Base-by-base conservation (phyloP, 495 filamentous ascomycete species). In the Hyphodiscus hymeniophilus region DNA sequence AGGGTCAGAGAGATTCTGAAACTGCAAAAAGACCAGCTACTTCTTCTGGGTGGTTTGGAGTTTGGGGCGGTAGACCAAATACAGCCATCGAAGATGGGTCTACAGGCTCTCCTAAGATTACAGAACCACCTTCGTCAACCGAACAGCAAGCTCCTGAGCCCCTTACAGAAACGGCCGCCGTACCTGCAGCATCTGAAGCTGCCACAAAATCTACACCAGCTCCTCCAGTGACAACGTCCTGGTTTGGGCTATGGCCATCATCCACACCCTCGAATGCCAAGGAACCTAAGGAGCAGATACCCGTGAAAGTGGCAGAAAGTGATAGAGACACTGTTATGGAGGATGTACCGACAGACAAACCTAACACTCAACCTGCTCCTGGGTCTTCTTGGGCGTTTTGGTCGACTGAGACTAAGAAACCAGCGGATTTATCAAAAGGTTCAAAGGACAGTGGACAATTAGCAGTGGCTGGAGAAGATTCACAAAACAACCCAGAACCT, bases 381-480 rank as follows among this genome's bases (percentile, higher is more conserved):
- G 48, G 26, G 11, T 56, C 58, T 8, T 48, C 38, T 33, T 61
- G 58, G 58, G 55, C 55, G 28, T 58, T 61, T 31, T 61, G 55
- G 58, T 87, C 84, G 6, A 79, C 75, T 45, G 85, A 87, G 15
- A 63, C 76, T 10, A 77, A 75, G 42, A 49, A 50, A 47, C 63
- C 70, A 24, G 16, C 2, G 2, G 16, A 30, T 7, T 4, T 38
- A 8, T 13, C 32, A 17, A 51, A 52, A 10, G 34, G 53, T 12
- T 47, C 62, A 6, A 58, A 66, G 8, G 74, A 84, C 54, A 59
- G 75, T 23, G 82, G 83, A 2, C 80, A 91, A 59, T 64, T 88
- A 11, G 79, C 82, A 10, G 72, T 87, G n/a, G 76, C 75, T 17
- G 79, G 81, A 12, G 79, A 83, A 28, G 69, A 74, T 3, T 84